phyloP scores from a whole-genome alignment of 768 basidiomycete species.

The Leccinum incarnatum region DNA sequence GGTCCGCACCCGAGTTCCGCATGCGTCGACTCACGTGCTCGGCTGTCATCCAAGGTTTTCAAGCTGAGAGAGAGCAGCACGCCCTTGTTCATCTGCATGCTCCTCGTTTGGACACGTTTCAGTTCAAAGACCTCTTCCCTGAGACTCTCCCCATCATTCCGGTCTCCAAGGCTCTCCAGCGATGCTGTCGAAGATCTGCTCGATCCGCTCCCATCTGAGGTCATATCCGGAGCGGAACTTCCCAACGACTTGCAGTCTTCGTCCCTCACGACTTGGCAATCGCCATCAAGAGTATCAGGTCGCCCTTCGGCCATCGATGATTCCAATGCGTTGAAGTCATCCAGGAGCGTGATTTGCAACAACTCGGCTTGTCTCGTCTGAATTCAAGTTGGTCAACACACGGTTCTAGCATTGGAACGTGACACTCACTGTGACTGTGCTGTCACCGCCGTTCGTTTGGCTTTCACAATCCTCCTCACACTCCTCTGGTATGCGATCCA shows the following conservation, averaged over 20 bases:
- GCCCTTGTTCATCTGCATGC: constrained; percentile 49
- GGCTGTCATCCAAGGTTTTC: constrained; percentile 5
- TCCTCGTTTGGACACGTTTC: constrained; percentile 46
- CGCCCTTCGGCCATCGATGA: not conserved
- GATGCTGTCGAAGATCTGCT: constrained; percentile 24
- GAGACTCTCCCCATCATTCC: constrained; percentile 15
- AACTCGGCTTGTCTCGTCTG: not conserved
- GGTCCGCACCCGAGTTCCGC: constrained; percentile 1
- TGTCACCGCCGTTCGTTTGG: constrained; percentile 15
- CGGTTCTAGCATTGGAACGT: constrained; percentile 9
- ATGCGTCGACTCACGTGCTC: not conserved
- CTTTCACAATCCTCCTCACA: constrained; percentile 23
- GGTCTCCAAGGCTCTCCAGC: constrained; percentile 21
- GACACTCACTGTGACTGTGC: constrained; percentile 10
- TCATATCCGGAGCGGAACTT: constrained; percentile 26
- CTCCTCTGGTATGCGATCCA: constrained; percentile 32
- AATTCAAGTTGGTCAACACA: not conserved
- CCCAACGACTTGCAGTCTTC: constrained; percentile 21
- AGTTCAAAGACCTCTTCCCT: constrained; percentile 42
- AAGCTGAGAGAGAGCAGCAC: constrained; percentile 37
- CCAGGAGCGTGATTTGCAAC: not conserved
- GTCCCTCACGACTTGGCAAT: constrained; percentile 1
- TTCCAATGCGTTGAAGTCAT: not conserved
- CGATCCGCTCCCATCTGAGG: constrained; percentile 20
- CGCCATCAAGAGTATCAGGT: not conserved